A percentile compares a stretch with the other conserved stretches of the same genome.
Evolutionary conservation across 2,329 filamentous ascomycete genomes (phyloP).

Genomic region (Pseudopithomyces maydicus): DNA sequence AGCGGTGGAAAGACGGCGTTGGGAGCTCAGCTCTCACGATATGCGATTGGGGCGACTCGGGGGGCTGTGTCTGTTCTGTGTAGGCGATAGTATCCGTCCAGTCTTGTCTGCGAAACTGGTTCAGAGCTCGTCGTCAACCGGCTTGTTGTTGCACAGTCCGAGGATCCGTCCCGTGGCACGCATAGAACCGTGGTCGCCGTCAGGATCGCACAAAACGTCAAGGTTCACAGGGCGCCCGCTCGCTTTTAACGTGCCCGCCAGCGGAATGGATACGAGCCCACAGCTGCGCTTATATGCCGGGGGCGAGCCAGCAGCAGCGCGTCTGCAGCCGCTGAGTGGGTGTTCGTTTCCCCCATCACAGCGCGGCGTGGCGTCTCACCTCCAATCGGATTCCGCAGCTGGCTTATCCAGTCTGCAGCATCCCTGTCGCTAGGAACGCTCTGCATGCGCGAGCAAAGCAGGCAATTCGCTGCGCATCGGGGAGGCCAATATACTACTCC

Average conservation of each 20-base stretch:
- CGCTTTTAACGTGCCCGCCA: slow-evolving; percentile 1
- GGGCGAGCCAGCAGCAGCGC: slow-evolving; percentile 16
- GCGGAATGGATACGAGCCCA: slow-evolving; percentile 2
- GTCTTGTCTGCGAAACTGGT: not conserved
- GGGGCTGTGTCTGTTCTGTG: not conserved
- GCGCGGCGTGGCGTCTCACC: slow-evolving; percentile 23
- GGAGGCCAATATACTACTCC: slow-evolving; percentile 7
- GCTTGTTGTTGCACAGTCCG: not conserved
- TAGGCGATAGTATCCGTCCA: too few species aligned
- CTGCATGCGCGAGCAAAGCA: not conserved
- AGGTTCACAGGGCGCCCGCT: not conserved
- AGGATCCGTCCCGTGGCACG: not conserved
- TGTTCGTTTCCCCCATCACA: slow-evolving; percentile 37
- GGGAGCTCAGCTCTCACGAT: not conserved
- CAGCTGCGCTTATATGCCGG: slow-evolving; percentile 17
- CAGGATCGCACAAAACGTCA: not conserved
- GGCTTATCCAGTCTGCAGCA: slow-evolving; percentile 1
- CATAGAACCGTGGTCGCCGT: not conserved
- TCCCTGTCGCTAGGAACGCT: slow-evolving; percentile 6
- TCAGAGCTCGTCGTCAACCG: not conserved
- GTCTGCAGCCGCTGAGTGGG: slow-evolving; percentile 40
- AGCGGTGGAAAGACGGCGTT: not conserved
- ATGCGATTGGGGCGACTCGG: not conserved
- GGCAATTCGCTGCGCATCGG: not conserved
- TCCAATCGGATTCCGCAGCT: slow-evolving; percentile 23